Base-by-base conservation (phyloP, 139 green algal genomes). In the Tetradesmus lagerheimii region DNA sequence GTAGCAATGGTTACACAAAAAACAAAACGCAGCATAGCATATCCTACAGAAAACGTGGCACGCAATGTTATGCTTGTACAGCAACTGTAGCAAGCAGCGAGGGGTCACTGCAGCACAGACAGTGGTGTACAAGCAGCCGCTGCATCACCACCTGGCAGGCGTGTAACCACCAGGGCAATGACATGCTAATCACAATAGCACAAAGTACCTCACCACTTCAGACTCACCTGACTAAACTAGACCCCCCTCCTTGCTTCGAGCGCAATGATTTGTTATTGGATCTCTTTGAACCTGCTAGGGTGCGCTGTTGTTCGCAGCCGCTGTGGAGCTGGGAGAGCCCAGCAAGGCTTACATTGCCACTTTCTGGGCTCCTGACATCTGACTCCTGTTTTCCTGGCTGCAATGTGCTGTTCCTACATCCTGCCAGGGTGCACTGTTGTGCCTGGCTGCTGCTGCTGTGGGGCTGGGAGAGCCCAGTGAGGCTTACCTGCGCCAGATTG, bases 391-490 rank as follows among this genome's bases (percentile, higher is more conserved):
- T 11, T 20, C 8, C 50, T 50, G n/a, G 15, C 43, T 41, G n/a
- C 27, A 35, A 27, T 14, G 2, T 41, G 12, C 34, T 23, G 34
- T 12, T 27, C 1, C 83, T 34, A 27, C 74, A 12, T 34, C 39
- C 71, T 79, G 71, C 71, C 91, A 98, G 94, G 98, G 98, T 4
- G 98, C 97, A 0, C 93, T 99, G 71, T 96, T 99, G 80, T 98
- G 96, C 89, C 94, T 99, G 31, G 98, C 98, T 3, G 98, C 98
- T 9, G 94, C 96, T 0, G 95, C 98, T 3, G 98, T 99, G 67
- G 98, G 95, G 23, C 93, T 99, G 16, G 95, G 93, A 0, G 91
- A 94, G 4, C 92, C 95, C 31, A 77, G 41, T 31, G 91, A 94
- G 50, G 91, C 87, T 18, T 87, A 95, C 50, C 89, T 99, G 82